phyloP scores from a whole-genome alignment of 768 basidiomycete species.

The Podaxis carcinomalis region DNA sequence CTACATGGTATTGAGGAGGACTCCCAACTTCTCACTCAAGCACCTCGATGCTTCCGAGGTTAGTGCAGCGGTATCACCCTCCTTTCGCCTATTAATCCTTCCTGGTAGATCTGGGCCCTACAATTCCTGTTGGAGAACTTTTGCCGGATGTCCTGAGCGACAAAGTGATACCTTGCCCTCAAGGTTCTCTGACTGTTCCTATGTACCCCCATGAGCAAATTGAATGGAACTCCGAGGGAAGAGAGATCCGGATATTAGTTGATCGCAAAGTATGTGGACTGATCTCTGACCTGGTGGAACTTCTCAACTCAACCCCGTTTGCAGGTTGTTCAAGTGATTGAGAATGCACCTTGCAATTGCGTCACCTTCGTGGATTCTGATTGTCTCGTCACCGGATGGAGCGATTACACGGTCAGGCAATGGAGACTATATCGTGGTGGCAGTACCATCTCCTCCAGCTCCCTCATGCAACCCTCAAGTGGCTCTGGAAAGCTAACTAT shows the following conservation, averaged over 20 bases:
- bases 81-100: neutral
- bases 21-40: constrained; percentile 61
- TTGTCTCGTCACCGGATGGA: constrained; percentile 75
- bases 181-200: constrained; percentile 54
- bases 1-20: constrained; percentile 84
- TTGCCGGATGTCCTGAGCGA: constrained; percentile 56
- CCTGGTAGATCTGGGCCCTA: constrained; percentile 42
- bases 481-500: constrained; percentile 19
- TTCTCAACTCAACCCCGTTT: neutral
- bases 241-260: constrained; percentile 56
- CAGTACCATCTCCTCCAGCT: constrained; percentile 17
- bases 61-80: neutral
- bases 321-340: constrained; percentile 73
- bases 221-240: constrained; percentile 56
- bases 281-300: neutral
- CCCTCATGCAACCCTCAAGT: neutral
- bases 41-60: constrained; percentile 55
- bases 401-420: constrained; percentile 76
- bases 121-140: constrained; percentile 44
- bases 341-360: constrained; percentile 67
- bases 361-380: constrained; percentile 74
- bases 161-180: constrained; percentile 56
- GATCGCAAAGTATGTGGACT: constrained; percentile 49
- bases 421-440: constrained; percentile 59
- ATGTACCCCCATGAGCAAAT: constrained; percentile 63